These are phyloP conservation scores for Russula sp. DNA, from an alignment of 768 basidiomycete genomes.

Conservation along the genomic window DNA sequence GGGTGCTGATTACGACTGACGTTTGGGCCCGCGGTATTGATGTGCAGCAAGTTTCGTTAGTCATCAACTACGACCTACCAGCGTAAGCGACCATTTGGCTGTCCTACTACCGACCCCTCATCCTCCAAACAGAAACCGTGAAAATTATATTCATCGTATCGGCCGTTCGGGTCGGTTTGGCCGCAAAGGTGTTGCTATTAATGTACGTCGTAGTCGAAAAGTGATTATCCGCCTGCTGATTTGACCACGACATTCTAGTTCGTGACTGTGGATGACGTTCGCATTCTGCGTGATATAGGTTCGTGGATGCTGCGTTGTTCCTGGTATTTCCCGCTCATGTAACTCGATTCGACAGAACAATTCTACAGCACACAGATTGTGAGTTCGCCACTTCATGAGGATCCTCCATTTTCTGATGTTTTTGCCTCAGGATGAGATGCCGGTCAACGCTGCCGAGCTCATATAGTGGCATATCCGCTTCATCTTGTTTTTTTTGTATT, in stretches of 20 bases:
- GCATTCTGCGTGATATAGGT: constrained; percentile 96
- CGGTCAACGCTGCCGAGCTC: constrained; percentile 94
- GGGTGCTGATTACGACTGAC: constrained; percentile 93
- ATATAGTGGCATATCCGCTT: constrained; percentile 47
- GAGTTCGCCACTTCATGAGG: constrained; percentile 27
- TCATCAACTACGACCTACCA: constrained; percentile 95
- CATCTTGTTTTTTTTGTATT: constrained; percentile 9
- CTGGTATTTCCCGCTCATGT: neutral
- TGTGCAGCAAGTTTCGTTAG: constrained; percentile 94
- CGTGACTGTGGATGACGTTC: constrained; percentile 92
- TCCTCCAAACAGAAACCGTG: constrained; percentile 62
- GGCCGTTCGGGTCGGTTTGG: constrained; percentile 99
- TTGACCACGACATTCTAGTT: constrained; percentile 43
- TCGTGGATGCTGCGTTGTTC: constrained; percentile 28
- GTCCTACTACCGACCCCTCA: constrained; percentile 1
- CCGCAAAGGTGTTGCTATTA: constrained; percentile 98
- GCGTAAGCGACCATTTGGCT: constrained; percentile 51
- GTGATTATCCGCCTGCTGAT: neutral
- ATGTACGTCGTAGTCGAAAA: constrained; percentile 48
- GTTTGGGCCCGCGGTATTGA: constrained; percentile 99
- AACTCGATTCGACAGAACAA: constrained; percentile 54
- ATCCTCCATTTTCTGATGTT: constrained; percentile 25
- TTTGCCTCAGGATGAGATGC: constrained; percentile 86
- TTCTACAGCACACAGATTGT: constrained; percentile 96
- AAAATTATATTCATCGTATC: constrained; percentile 99